Conservation (phyloP, 73 alveolate genomes). For the Paramecium octaurelia region DNA sequence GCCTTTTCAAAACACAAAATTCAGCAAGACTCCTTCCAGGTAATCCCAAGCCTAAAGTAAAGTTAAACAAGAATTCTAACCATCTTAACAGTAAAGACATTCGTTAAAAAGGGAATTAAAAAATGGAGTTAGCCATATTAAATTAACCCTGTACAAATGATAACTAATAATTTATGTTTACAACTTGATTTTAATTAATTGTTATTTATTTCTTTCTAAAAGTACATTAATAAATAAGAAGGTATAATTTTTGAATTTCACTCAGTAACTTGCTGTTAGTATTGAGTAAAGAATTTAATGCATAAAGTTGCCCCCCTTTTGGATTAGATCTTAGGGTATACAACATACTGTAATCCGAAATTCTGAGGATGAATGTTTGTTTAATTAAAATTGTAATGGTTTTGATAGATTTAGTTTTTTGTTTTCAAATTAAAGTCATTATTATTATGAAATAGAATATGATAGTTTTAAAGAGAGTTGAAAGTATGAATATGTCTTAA, state of each 20-base stretch:
- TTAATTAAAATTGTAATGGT: too few relatives aligned
- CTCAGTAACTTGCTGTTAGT: too few relatives aligned
- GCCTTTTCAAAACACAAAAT: background rate
- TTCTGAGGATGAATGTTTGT: too few relatives aligned
- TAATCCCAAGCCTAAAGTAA: background rate
- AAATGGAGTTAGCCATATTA: background rate
- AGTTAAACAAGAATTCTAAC: background rate
- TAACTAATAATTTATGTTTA: background rate
- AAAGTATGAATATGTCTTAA: background rate
- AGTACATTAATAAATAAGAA: background rate
- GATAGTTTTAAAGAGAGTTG: background rate
- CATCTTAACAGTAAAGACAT: background rate
- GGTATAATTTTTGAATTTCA: too few relatives aligned
- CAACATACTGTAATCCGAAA: too few relatives aligned
- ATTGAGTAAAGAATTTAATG: too few relatives aligned
- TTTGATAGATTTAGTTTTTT: background rate
- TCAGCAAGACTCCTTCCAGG: background rate
- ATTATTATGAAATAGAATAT: background rate
- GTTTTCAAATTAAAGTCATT: background rate
- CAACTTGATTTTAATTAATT: background rate
- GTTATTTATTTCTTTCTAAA: background rate
- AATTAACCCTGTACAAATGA: background rate
- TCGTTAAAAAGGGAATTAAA: background rate
- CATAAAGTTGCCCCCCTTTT: too few relatives aligned
- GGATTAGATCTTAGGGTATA: too few relatives aligned